A percentile compares a stretch with the other conserved stretches of the same genome.
phyloP scores from a whole-genome alignment of 371 early-diverging fungal species.

The Mucor sp. region DNA sequence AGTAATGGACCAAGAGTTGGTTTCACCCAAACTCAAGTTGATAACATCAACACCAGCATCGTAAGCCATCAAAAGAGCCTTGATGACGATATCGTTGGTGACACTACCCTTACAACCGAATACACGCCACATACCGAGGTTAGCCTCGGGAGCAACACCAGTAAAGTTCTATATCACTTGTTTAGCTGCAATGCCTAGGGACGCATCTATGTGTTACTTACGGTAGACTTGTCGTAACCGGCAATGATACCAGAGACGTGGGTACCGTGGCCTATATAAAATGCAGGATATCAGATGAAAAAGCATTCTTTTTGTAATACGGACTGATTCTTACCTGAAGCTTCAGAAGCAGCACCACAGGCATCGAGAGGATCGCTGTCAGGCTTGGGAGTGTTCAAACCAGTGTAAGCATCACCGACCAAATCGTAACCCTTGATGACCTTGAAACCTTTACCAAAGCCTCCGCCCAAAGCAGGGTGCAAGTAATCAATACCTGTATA shows the following conservation, averaged over 20 bases:
- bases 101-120: conserved; percentile 72
- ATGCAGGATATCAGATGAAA: neutral
- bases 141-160: conserved; percentile 72
- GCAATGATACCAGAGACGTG: conserved; percentile 72
- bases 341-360: conserved; percentile 37
- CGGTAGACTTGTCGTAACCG: conserved; percentile 43
- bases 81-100: conserved; percentile 61
- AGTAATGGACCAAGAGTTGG: conserved; percentile 52
- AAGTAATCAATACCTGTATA: conserved; percentile 56
- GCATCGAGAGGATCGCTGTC: conserved; percentile 32
- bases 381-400: conserved; percentile 33
- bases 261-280: conserved; percentile 54
- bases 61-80: conserved; percentile 64
- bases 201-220: conserved; percentile 14
- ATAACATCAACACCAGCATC: conserved; percentile 60
- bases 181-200: neutral
- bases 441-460: conserved; percentile 62
- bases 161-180: conserved; percentile 36
- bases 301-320: too few species aligned
- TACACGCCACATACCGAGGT: conserved; percentile 63
- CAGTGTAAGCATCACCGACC: conserved; percentile 52
- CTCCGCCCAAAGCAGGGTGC: conserved; percentile 75
- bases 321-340: conserved; percentile 10
- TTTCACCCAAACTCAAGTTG: conserved; percentile 70
- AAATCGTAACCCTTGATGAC: conserved; percentile 64